Conservation (phyloP, 176 grass and related monocot species). For the Eragrostis curvula region DNA sequence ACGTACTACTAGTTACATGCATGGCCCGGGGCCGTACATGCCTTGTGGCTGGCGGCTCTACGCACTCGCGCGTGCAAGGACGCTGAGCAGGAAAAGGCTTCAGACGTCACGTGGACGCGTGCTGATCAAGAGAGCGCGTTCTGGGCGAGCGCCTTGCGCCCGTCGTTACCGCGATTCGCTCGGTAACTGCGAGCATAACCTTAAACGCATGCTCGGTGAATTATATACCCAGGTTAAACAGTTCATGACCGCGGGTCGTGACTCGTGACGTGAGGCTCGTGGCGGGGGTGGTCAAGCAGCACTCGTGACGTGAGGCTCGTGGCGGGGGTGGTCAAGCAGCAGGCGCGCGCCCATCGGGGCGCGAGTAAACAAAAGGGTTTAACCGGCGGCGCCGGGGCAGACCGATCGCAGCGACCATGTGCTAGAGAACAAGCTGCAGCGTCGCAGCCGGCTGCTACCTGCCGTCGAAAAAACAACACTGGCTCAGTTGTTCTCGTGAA, state of each 20-base stretch:
- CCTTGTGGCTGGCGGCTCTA: background rate
- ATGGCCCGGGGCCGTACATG: background rate
- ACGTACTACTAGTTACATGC: no score
- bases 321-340: background rate
- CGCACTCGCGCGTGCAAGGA: background rate
- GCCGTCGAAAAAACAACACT: background rate
- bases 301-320: background rate
- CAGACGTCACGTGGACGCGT: no score
- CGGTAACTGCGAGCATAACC: background rate
- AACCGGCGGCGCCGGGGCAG: background rate
- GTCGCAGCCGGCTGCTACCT: background rate
- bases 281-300: background rate
- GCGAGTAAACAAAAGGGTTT: constrained; percentile 25
- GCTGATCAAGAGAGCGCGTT: background rate
- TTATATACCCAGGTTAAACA: no score
- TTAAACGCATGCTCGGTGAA: background rate
- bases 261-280: constrained; percentile 3
- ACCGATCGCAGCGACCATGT: constrained; percentile 41
- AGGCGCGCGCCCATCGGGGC: background rate
- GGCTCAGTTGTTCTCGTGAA: no score
- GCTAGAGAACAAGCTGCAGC: constrained; percentile 15
- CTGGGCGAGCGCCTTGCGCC: background rate
- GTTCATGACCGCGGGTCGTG: background rate
- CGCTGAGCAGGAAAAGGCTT: background rate
- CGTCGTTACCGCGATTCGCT: constrained; percentile 29